Evolutionary conservation across 1,139 yeast genomes (phyloP), one percentile per base, ranked within the genome.

Genomic region (Yamadazyma dendronema): DNA sequence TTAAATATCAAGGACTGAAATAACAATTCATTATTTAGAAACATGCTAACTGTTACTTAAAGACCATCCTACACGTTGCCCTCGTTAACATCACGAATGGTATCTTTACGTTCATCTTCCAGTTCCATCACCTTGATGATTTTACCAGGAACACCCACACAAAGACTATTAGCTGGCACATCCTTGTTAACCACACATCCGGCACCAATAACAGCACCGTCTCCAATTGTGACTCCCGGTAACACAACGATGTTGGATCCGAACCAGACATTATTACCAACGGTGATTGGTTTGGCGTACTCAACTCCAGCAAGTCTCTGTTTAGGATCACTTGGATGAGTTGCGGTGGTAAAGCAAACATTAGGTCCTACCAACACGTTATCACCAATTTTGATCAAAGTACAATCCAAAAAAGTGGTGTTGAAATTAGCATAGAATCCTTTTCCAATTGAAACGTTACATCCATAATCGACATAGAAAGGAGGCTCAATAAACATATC

Each of bases 211-310:
- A 80, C 79, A n/a, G 73, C 67, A 1, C 75, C 74, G 27, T 77
- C 73, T 6, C 89, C 89, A 36, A 83, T 71, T 1, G 74, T 78
- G 11, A 81, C 84, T 2, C 88, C 89, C 2, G 85, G 84, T 37
- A 82, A 58, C 4, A 83, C 67, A 1, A 65, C 62, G 16, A 64
- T 74, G 33, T 70, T 67, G 2, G 80, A 69, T 8, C 86, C 85
- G 32, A 83, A 62, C 90, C 90, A 83, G 13, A 79, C 84, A 41
- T 76, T 72, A 50, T 79, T 67, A 0, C 84, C 87, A 19, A 83
- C 78, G 2, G 58, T 63, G 22, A 83, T 72, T 3, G 84, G 81
- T 28, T 55, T 53, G 0, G 83, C 82, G 47, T 62, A 73, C 50
- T 81, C 86, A 15, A 67, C 66, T 1, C 66, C 72, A 0, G 57